These are phyloP conservation scores for Beauveria varroae DNA, from an alignment of 2,329 filamentous ascomycete species.

Conservation along the genomic window DNA sequence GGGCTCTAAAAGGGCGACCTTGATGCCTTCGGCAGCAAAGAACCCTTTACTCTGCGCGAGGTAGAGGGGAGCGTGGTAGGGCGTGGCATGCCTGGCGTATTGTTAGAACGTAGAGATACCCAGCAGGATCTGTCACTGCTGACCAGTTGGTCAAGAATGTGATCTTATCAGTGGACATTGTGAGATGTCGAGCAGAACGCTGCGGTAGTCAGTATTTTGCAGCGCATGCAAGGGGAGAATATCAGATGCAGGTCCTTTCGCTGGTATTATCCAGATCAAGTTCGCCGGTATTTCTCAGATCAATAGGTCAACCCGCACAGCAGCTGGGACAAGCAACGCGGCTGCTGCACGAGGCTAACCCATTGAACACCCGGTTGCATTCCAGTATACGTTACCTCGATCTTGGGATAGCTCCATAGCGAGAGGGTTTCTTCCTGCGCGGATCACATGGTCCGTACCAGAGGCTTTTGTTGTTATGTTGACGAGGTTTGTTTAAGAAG, in stretches of 20 bases:
- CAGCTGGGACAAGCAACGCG: neutral
- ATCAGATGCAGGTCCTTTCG: constrained; percentile 80
- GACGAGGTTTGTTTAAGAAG: neutral
- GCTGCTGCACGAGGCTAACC: neutral
- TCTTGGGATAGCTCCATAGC: constrained; percentile 28
- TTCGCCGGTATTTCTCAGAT: constrained; percentile 76
- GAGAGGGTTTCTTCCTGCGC: constrained; percentile 11
- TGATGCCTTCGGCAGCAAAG: constrained; percentile 68
- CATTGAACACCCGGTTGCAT: constrained; percentile 24
- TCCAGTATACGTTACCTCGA: constrained; percentile 35
- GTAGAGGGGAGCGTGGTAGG: constrained; percentile 73
- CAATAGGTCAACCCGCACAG: constrained; percentile 17
- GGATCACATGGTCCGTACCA: constrained; percentile 9
- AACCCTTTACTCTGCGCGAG: constrained; percentile 69
- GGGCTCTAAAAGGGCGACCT: constrained; percentile 69
- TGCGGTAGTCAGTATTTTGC: constrained; percentile 40
- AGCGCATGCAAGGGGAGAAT: constrained; percentile 25
- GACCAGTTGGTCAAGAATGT: constrained; percentile 82
- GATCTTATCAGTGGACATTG: constrained; percentile 77
- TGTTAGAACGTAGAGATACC: constrained; percentile 4
- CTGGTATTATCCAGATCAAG: constrained; percentile 85
- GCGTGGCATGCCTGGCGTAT: constrained; percentile 62
- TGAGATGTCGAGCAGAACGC: constrained; percentile 37
- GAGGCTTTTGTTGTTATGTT: neutral
- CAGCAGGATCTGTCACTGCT: constrained; percentile 9